These are phyloP conservation scores for Linaria vulgaris DNA, from an alignment of 257 asterid genomes.

Conservation along the genomic window DNA sequence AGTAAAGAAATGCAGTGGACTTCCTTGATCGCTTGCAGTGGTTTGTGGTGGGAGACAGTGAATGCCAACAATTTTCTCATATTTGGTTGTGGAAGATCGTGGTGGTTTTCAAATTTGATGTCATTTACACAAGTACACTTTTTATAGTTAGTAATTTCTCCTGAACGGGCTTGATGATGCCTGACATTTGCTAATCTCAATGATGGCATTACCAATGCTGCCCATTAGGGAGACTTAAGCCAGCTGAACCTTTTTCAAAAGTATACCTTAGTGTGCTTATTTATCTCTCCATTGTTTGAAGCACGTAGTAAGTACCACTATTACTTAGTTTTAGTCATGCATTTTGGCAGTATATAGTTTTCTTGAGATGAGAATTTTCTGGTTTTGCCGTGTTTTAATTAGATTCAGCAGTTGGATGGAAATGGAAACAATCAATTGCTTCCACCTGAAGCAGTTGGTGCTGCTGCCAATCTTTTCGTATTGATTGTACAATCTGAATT, in stretches of 20 bases:
- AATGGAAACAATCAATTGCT: constrained; percentile 47
- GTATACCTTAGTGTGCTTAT: no score
- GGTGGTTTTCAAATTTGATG: neutral
- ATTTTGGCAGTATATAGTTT: constrained; percentile 14
- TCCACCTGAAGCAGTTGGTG: constrained; percentile 77
- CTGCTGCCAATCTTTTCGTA: constrained; percentile 80
- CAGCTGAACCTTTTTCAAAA: constrained; percentile 11
- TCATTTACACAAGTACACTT: constrained; percentile 12
- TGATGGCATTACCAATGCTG: neutral
- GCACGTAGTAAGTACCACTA: neutral
- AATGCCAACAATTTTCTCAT: constrained; percentile 12
- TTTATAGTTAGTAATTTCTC: neutral
- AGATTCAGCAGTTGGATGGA: constrained; percentile 65
- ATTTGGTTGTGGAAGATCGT: constrained; percentile 11
- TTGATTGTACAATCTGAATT: constrained; percentile 81
- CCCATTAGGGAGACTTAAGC: constrained; percentile 2
- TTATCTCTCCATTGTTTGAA: neutral
- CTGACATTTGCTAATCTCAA: constrained; percentile 2
- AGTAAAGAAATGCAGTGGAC: constrained; percentile 6
- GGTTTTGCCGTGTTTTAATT: constrained; percentile 25
- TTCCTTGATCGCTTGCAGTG: constrained; percentile 18
- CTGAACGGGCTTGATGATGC: no score
- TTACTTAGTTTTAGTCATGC: constrained; percentile 11
- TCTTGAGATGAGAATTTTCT: constrained; percentile 20
- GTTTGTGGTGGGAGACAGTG: constrained; percentile 12